Conservation (phyloP, 306 rosid species). For the Rosa chinensis region DNA sequence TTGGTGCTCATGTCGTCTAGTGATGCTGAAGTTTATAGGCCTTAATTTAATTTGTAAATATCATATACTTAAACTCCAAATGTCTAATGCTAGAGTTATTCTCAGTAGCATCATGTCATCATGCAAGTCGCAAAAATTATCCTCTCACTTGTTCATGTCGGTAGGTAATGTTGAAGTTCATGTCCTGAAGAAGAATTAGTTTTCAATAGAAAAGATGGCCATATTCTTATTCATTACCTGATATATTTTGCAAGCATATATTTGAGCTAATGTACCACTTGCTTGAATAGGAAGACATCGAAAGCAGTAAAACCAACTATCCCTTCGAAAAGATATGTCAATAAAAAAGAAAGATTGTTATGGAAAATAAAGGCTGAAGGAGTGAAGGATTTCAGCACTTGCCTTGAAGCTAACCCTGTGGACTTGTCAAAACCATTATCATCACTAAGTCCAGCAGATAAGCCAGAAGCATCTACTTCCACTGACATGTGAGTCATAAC, state of each 20-base stretch:
- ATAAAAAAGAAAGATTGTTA: not conserved
- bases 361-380: not conserved
- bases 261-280: constrained; percentile 2
- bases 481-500: not conserved
- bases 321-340: not conserved
- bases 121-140: too few relatives aligned
- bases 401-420: not conserved
- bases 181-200: too few relatives aligned
- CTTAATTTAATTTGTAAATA: too few relatives aligned
- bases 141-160: too few relatives aligned
- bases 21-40: too few relatives aligned
- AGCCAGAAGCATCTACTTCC: not conserved
- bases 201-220: too few relatives aligned
- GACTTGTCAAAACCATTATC: constrained; percentile 16
- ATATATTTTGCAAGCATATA: not conserved
- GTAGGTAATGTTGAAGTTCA: too few relatives aligned
- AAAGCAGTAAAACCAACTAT: not conserved
- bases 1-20: too few relatives aligned
- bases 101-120: too few relatives aligned
- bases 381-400: constrained; percentile 11
- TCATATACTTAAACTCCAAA: too few relatives aligned
- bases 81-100: too few relatives aligned
- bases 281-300: not conserved
- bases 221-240: not conserved
- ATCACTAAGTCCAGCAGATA: constrained; percentile 17